Evolutionary conservation across 352 stramenopile genomes (phyloP), one percentile per base, ranked within the genome.

Genomic region (Globisporangium ultimum): DNA sequence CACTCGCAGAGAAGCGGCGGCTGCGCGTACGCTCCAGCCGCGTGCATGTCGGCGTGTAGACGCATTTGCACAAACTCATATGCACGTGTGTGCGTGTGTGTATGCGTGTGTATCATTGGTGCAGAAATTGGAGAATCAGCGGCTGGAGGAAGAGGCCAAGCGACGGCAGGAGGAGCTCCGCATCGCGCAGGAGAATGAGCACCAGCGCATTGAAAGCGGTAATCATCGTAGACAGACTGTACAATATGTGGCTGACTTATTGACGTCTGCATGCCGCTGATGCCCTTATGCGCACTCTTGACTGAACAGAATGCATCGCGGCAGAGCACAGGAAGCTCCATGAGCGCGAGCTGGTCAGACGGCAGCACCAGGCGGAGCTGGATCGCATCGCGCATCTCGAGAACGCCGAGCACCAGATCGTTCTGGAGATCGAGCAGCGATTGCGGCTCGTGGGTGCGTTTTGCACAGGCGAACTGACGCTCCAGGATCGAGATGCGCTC

Each of bases 71-170:
- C 12, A n/a, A 2, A 18, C n/a, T 46, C 41, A 13, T 36, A 18
- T 24, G 3, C 54, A 20, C 13, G 28, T 45, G 10, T 24, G 36
- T 22, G 11, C 64, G 48, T 62, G 53, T 48, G 11, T 42, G 41
- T 52, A 2, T 55, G 18, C 38, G 10, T 45, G 40, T 45, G 40
- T n/a, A 10, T 18, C 24, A 28, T 15, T 45, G 40, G 17, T 24
- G 46, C 64, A 91, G 82, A 89, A 89, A 85, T 53, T 89, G 15
- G 80, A 89, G 60, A 86, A 89, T 43, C 66, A 89, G 61, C 79
- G 67, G 11, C 63, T 91, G 48, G 76, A 88, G 52, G 71, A 82
- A 24, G 78, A 82, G 18, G 78, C 78, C 38, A 64, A 68, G 12
- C 56, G 73, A 21, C 71, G 71, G 0, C 76, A 84, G 40, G 72